Conservation (phyloP, 192 early-diverging fungal species). For the Podila minutissima region DNA sequence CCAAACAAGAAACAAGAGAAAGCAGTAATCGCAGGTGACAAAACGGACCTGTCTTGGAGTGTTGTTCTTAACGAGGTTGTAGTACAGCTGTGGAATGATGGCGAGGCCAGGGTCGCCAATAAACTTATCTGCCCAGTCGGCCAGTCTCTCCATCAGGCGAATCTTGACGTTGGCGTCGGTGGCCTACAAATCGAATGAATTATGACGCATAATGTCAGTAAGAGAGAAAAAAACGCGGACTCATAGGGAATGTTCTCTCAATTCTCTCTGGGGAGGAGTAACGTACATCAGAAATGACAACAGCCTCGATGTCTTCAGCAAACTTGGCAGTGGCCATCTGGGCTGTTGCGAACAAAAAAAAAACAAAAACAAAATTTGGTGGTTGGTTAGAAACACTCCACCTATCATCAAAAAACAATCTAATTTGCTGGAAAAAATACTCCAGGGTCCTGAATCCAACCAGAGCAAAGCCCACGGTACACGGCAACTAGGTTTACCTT, state of each 20-base stretch:
- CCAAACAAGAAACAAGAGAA: background rate
- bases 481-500: constrained; percentile 8
- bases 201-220: background rate
- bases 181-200: constrained; percentile 7
- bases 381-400: background rate
- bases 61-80: constrained; percentile 29
- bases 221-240: background rate
- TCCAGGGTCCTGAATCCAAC: too few species aligned
- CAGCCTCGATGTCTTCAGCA: constrained; percentile 46
- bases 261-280: background rate
- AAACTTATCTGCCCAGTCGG: constrained; percentile 33
- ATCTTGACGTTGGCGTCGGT: constrained; percentile 51
- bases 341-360: constrained; percentile 10
- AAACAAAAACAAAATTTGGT: too few species aligned
- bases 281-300: constrained; percentile 36
- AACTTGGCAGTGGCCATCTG: constrained; percentile 49
- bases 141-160: constrained; percentile 44
- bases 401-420: too few species aligned
- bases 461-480: background rate
- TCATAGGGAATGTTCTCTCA: too few species aligned
- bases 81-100: constrained; percentile 39
- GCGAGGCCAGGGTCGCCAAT: constrained; percentile 33
- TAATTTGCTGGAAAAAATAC: too few species aligned
- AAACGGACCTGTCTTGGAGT: constrained; percentile 28
- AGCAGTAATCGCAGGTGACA: background rate